Conservation (phyloP, 345 rosid species). For the Citrus unshiu region DNA sequence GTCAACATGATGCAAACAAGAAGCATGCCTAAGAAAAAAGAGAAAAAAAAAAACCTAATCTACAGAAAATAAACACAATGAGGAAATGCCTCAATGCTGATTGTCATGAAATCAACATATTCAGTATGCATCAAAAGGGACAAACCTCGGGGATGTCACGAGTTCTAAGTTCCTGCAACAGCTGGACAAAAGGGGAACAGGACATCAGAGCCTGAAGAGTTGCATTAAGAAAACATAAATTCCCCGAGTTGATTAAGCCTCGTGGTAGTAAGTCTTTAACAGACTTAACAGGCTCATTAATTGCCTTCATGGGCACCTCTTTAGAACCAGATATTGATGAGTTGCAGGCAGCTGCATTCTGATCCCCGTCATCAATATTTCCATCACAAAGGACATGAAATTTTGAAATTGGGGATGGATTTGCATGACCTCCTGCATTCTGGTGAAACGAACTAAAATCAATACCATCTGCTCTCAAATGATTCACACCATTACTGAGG, state of each 20-base stretch:
- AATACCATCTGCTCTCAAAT: conserved; percentile 23
- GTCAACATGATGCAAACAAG: background rate
- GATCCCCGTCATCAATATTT: conserved; percentile 19
- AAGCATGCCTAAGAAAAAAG: background rate
- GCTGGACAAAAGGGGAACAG: conserved; percentile 83
- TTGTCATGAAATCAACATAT: background rate
- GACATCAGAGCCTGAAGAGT: conserved; percentile 87
- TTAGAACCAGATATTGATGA: conserved; percentile 22
- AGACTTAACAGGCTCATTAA: conserved; percentile 32
- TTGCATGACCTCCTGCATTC: conserved; percentile 36
- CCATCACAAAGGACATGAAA: conserved; percentile 48
- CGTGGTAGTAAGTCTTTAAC: conserved; percentile 53
- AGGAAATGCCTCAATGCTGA: background rate
- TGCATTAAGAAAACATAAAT: conserved; percentile 87
- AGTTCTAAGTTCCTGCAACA: conserved; percentile 59
- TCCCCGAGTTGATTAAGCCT: conserved; percentile 84
- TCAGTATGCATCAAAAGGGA: background rate
- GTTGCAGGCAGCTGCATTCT: conserved; percentile 20
- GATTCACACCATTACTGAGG: conserved; percentile 44
- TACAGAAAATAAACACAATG: background rate
- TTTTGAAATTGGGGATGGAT: conserved; percentile 37
- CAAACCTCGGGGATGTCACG: conserved; percentile 60
- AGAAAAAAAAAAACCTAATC: background rate
- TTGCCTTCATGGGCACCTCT: conserved; percentile 28
- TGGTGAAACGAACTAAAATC: conserved; percentile 30